Evolutionary conservation across 371 early-diverging fungal species (phyloP), one percentile per base, ranked within the genome.

Genomic region (Mortierella sp.): DNA sequence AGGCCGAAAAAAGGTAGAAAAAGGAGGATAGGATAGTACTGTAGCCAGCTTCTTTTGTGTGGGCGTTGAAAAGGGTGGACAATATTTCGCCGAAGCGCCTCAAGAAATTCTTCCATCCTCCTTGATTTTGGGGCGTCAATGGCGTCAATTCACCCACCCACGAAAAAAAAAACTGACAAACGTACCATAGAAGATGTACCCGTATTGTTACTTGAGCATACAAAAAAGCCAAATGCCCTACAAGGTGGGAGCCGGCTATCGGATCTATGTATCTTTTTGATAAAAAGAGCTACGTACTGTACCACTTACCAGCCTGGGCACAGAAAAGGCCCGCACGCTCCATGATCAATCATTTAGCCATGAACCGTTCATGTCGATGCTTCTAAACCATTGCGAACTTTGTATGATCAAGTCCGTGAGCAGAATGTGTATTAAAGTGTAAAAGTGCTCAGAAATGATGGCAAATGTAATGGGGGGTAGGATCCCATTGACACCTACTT

Each of bases 301-400:
- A n/a, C n/a, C n/a, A n/a, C n/a, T n/a, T 14, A 10, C 16, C 52
- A 52, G 34, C 2, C 14, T 2, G 34, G 29, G 8, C 16, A 14
- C 50, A 4, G 34, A 52, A 3, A 13, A 0, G 1, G 13, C 2
- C n/a, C 26, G 34, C 58, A 58, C 58, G 34, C 29, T 7, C 58
- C 58, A 31, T 58, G 58, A 34, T 58, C 34, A 58, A 58, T 58
- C 58, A 58, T 58, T 58, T 58, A 58, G 11, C 58, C 58, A 58
- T 29, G 13, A 16, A 34, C 58, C 34, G 34, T 58, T 11, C 34
- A 58, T 34, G n/a, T n/a, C n/a, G n/a, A n/a, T n/a, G n/a, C n/a
- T n/a, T n/a, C n/a, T n/a, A 6, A 58, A 19, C 58, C 34, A 31
- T 58, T 9, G 1, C 55, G 29, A 13, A 14, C 19, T 58, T 13